Evolutionary conservation across 1,284 basidiomycete species (phyloP).

Genomic region (Pyrrhoderma noxium): DNA sequence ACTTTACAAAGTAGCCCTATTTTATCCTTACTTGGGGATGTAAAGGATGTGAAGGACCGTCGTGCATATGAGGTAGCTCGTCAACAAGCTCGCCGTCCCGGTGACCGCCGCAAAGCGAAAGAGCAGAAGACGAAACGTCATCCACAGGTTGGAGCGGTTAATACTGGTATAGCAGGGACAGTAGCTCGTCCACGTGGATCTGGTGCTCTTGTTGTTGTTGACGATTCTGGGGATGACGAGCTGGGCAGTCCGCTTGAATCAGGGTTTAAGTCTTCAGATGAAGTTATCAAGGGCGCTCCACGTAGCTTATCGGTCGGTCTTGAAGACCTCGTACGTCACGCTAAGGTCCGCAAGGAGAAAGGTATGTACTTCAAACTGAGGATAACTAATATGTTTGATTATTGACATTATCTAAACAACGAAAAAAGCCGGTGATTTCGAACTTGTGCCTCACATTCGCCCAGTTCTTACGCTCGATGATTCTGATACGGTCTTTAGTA

Average conservation of each 20-base stretch:
- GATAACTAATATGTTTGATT: neutral
- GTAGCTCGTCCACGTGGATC: too few species aligned
- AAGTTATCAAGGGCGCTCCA: neutral
- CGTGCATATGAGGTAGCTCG: conserved; percentile 13
- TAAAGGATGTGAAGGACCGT: conserved; percentile 9
- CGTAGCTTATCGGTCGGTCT: conserved; percentile 2
- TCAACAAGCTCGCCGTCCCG: conserved; percentile 5
- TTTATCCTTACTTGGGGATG: too few species aligned
- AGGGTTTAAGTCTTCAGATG: neutral
- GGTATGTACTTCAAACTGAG: neutral
- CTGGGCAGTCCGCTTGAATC: neutral
- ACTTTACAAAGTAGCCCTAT: too few species aligned
- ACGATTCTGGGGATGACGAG: too few species aligned
- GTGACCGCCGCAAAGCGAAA: conserved; percentile 13
- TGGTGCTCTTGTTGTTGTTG: too few species aligned
- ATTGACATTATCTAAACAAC: too few species aligned
- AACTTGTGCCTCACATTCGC: conserved; percentile 12
- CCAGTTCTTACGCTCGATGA: conserved; percentile 16
- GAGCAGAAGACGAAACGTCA: conserved; percentile 10
- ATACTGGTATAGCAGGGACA: neutral
- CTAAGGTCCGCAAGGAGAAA: conserved; percentile 15
- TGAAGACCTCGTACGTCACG: conserved; percentile 10
- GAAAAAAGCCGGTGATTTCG: conserved; percentile 17
- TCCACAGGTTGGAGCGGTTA: conserved; percentile 1
- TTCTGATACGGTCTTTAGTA: neutral